Base-by-base conservation (phyloP, 257 asterid genomes). In the Gentiana macrophylla region DNA sequence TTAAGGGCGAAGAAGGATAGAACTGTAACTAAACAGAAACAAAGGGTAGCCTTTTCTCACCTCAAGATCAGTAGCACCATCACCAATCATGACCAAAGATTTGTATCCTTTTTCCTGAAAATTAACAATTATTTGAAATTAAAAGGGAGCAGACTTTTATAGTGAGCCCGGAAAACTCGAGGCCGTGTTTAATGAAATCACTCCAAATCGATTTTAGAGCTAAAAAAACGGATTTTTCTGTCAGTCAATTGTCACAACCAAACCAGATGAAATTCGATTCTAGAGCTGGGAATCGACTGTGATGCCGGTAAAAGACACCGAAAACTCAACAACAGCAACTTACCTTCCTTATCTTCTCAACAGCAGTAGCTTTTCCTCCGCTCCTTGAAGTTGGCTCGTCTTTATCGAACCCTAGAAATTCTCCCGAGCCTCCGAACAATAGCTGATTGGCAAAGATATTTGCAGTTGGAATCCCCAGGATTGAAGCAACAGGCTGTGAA, bases 21-120 rank as follows among this genome's bases (percentile, higher is more conserved):
- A 24, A 24, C 49, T 4, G 8, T 8, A 32, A 5, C 15, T 7
- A 37, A 49, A 1, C 24, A 8, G 38, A 12, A 4, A 34, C 0
- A 41, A 3, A 48, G 32, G 13, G 0, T 44, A 35, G 24, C 2
- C 35, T 32, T 63, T 54, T 64, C 73, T 79, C 35, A 91, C 98
- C 88, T 91, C 96, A 48, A 86, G 92, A 79, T 91, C 96, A 53
- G 98, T 87, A 55, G 96, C 98, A 41, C 98, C 98, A 70, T 91
- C 98, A 52, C 98, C 98, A 68, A 91, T 79, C 96, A 91, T 91
- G 74, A 87, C 89, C 49, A 91, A 8, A 41, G 80, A 79, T 62
- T 74, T 74, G 79, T 74, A 84, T 58, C 84, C 87, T 55, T 62
- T 65, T 36, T 62, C 84, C 96, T 87, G 84, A 12, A 70, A 61